Evolutionary conservation across 2,329 filamentous ascomycete genomes (phyloP), one percentile per base, ranked within the genome.

Genomic region (Pezicula rhizophila): DNA sequence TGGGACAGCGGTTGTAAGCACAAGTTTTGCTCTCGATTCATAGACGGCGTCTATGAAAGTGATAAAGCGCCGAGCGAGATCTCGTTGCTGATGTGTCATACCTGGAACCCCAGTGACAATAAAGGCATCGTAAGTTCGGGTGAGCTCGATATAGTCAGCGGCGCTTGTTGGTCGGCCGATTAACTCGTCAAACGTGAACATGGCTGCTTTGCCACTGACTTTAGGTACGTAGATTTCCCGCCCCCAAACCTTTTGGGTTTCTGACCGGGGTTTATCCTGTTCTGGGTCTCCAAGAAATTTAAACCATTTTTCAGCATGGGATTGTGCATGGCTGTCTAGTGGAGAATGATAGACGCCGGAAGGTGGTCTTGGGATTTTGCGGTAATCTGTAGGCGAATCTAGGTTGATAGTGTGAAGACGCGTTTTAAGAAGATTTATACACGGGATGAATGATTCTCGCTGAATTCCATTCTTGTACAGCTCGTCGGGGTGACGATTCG

Each of bases 391-490:
- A 4, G 85, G 84, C 2, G 90, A 96, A 71, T 99, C 88, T 51
- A 99, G 83, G 68, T 96, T 96, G 60, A 99, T 87, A 42, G 97
- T 89, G 47, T 87, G 84, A 8, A 99, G 79, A 2, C 85, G 82
- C 35, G 76, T 79, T 66, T 96, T 92, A 40, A 99, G 82, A 4
- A 99, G 83, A 54, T 91, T 85, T 64, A 99, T 99, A 57, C 92
- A 95, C 0, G 93, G 93, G 45, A 99, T 80, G 66, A 99, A 99
- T 6, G 89, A 95, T 58, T 95, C 85, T 51, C 93, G 84, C 70
- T 99, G 93, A 55, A 99, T 92, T 48, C 93, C 93, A 66, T 99
- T 99, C 69, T 93, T 96, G 76, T 99, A 99, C 7, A 99, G 78
- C 52, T 99, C 92, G 61, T 95, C 84, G 0, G 93, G 93, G 60